Percentiles rank a stretch among this genome's conserved stretches.
These are phyloP conservation scores for Pseudogymnoascus sp. DNA, from an alignment of 2,329 filamentous ascomycete species.

Conservation along the genomic window DNA sequence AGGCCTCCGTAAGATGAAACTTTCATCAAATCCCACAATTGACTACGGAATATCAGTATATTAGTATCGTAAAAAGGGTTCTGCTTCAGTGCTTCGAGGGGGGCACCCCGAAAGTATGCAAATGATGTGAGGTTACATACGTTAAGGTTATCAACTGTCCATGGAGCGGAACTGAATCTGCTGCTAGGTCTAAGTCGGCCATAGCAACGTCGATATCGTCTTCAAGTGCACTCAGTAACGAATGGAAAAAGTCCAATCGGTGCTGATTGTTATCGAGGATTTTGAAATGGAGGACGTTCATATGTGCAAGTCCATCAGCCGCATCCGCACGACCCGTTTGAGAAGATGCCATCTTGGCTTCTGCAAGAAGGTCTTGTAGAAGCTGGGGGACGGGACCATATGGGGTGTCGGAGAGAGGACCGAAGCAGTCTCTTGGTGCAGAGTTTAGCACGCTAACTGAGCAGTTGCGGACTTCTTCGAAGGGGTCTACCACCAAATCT, in stretches of 20 bases:
- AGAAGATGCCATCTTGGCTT: conserved; percentile 51
- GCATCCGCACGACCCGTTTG: conserved; percentile 80
- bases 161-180: conserved; percentile 59
- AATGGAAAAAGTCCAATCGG: conserved; percentile 44
- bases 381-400: conserved; percentile 24
- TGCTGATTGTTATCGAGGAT: conserved; percentile 40
- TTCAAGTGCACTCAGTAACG: conserved; percentile 54
- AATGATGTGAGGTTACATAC: conserved; percentile 32
- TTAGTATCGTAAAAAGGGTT: neutral
- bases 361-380: conserved; percentile 40
- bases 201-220: conserved; percentile 55
- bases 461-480: conserved; percentile 74
- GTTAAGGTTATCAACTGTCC: conserved; percentile 60
- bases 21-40: conserved; percentile 8
- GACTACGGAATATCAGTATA: conserved; percentile 1
- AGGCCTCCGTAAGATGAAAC: conserved; percentile 5
- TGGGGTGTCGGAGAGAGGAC: neutral
- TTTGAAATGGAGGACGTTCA: conserved; percentile 61
- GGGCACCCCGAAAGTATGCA: neutral
- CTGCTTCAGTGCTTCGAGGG: neutral
- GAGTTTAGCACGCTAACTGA: conserved; percentile 45
- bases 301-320: conserved; percentile 79
- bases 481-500: conserved; percentile 79
- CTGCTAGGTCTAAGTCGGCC: conserved; percentile 56
- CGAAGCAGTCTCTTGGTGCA: conserved; percentile 32